Evolutionary conservation across 2,329 filamentous ascomycete species (phyloP).

Genomic region (Colletotrichum euphorbiae): DNA sequence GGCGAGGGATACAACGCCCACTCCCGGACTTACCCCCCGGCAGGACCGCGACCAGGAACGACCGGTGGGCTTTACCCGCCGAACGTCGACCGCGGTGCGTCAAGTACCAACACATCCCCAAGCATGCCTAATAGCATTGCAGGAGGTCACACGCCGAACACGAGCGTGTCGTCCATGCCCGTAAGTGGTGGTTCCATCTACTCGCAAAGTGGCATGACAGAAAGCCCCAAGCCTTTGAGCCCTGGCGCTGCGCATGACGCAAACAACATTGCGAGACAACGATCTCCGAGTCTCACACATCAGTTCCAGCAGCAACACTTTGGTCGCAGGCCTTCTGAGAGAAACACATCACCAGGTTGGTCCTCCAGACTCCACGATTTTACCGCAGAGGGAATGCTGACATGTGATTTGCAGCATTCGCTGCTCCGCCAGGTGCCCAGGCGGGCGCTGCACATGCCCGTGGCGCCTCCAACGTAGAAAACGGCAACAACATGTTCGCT

Average conservation of each 20-base stretch:
- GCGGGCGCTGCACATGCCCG: constrained; percentile 45
- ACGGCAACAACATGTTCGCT: constrained; percentile 75
- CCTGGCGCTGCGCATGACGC: constrained; percentile 68
- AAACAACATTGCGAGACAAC: constrained; percentile 63
- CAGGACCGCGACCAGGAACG: constrained; percentile 63
- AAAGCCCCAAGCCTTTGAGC: constrained; percentile 87
- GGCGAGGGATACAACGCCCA: constrained; percentile 67
- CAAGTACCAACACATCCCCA: constrained; percentile 66
- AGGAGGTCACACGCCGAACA: constrained; percentile 59
- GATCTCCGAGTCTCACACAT: constrained; percentile 74
- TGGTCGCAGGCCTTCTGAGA: constrained; percentile 66
- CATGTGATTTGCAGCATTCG: constrained; percentile 9
- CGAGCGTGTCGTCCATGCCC: constrained; percentile 62
- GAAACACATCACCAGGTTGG: constrained; percentile 60
- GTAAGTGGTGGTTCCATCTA: constrained; percentile 70
- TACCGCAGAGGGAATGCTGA: neutral
- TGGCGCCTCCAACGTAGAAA: constrained; percentile 65
- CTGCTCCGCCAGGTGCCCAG: constrained; percentile 33
- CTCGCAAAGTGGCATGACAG: constrained; percentile 79
- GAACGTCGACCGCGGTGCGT: constrained; percentile 66
- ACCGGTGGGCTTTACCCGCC: constrained; percentile 71
- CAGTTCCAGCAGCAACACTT: constrained; percentile 75
- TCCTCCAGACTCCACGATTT: neutral
- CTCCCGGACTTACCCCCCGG: constrained; percentile 83
- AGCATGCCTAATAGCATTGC: constrained; percentile 57